Base-by-base conservation (phyloP, 768 basidiomycete genomes). In the Nidularia pulvinata region DNA sequence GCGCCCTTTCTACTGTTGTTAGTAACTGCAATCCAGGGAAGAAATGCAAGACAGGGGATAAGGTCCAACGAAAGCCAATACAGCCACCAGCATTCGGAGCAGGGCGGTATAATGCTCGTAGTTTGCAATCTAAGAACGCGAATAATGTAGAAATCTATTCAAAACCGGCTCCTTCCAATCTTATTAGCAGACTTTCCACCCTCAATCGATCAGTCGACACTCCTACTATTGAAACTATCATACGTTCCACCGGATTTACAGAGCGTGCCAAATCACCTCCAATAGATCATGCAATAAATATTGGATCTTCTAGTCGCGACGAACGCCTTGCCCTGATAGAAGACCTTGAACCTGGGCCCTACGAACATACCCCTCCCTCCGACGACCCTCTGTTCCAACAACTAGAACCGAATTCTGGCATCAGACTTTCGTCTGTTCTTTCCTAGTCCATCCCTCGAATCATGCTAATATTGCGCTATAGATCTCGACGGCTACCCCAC, bases 361-460 rank as follows among this genome's bases (percentile, higher is more conserved):
- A 76, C 48, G 86, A 94, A 37, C 89, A 92, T 65, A 82, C 73
- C 11, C 74, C 90, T 13, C 82, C 85, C 0, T 71, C 74, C 34
- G 88, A 90, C 19, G 94, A 95, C 63, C 89, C 90, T 0, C 61
- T 73, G 13, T 99, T 95, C 62, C 76, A 88, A 57, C 80, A 73
- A 48, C 66, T 95, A 4, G 97, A 99, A 66, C 97, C 97, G 1
- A 91, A 97, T 70, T 95, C 94, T 32, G 84, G 88, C 5, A 96
- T 98, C 48, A 80, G 86, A 49, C 77, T 99, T 25, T 77, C 69
- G 95, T 97, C 64, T 53, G 91, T 80, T 22, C 11, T 51, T 30
- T 7, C 54, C 46, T 52, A 11, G 25, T 22, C 50, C 48, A 33
- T 14, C 49, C 58, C 16, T 50, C 35, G 48, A 33, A 10, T 5